Percentiles rank a stretch among this genome's conserved stretches.
Evolutionary conservation across 208 protist species (phyloP).

Genomic region (Trypanosoma brucei): DNA sequence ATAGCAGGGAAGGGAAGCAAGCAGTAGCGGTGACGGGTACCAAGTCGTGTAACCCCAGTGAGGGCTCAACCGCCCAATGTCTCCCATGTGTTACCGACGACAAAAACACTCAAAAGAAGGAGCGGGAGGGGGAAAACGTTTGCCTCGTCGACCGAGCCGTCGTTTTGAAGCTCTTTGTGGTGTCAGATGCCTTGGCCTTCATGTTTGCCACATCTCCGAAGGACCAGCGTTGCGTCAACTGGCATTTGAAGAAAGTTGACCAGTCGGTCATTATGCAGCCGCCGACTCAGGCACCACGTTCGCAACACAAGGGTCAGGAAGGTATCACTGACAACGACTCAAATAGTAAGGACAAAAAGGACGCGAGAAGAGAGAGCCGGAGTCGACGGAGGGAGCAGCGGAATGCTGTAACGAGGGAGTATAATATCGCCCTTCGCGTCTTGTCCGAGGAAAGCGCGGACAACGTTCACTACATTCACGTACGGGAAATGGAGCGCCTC

Average conservation of each 20-base stretch:
- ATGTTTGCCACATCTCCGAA: constrained; percentile 59
- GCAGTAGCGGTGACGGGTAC: too few species aligned
- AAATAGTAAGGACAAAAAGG: not conserved
- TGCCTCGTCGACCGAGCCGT: constrained; percentile 61
- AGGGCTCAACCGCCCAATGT: too few species aligned
- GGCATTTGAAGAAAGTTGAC: constrained; percentile 62
- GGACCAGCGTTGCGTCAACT: constrained; percentile 34
- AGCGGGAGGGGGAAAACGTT: constrained; percentile 23
- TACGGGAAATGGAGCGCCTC: constrained; percentile 80
- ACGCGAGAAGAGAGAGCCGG: not conserved
- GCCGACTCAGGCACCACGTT: not conserved
- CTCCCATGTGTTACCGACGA: too few species aligned
- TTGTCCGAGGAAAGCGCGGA: constrained; percentile 63
- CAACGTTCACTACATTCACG: constrained; percentile 68
- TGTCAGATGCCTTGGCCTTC: constrained; percentile 63
- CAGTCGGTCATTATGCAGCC: constrained; percentile 20
- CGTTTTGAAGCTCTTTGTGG: constrained; percentile 82
- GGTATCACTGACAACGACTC: not conserved
- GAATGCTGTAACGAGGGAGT: constrained; percentile 1
- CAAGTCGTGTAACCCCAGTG: too few species aligned
- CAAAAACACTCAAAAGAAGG: too few species aligned
- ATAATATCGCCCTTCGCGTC: constrained; percentile 44
- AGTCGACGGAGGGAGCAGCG: not conserved
- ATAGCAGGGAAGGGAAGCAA: too few species aligned
- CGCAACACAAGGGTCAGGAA: not conserved